Base-by-base conservation (phyloP, 257 asterid species). In the Solanum pennellii region DNA sequence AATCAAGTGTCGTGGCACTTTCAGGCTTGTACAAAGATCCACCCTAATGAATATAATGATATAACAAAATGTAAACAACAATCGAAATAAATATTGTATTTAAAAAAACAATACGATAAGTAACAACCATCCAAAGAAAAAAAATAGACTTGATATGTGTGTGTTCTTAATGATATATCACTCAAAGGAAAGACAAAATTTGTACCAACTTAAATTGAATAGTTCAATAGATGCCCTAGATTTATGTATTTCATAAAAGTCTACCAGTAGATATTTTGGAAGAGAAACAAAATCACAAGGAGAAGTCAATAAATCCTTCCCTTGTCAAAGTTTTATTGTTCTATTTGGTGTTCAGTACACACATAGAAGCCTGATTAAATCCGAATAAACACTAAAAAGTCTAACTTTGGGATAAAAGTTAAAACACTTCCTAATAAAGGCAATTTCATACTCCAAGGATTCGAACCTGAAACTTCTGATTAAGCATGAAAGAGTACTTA, bases 401-500 rank as follows among this genome's bases (percentile, higher is more conserved):
- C 12, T 56, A 2, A 56, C 1, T 20, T 56, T 56, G 1, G 7
- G 1, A 35, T 35, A 5, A 5, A 5, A 0, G 2, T n/a, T 56
- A 56, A 56, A 56, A 18, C 65, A 7, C 65, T 7, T 20, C 0
- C 12, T 44, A 44, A 11, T 4, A 11, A 44, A 44, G 49, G 12
- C 0, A 3, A 56, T 2, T 56, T 5, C 2, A 2, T 56, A 20
- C 1, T 2, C 0, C 2, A 9, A 20, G 5, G 0, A 56, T 2
- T 56, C 1, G 5, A 20, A 56, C 9, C 5, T 8, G 12, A 20
- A 56, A 20, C 4, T 1, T 56, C 5, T 56, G 1, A 0, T 18
- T 18, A 56, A 56, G 11, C 0, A 18, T 3, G n/a, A 56, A 56
- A 0, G 1, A 7, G 7, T 56, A 18, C 0, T 56, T 8, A 18